Base-by-base conservation (phyloP, 2,329 filamentous ascomycete genomes). In the Penicillium sp. region DNA sequence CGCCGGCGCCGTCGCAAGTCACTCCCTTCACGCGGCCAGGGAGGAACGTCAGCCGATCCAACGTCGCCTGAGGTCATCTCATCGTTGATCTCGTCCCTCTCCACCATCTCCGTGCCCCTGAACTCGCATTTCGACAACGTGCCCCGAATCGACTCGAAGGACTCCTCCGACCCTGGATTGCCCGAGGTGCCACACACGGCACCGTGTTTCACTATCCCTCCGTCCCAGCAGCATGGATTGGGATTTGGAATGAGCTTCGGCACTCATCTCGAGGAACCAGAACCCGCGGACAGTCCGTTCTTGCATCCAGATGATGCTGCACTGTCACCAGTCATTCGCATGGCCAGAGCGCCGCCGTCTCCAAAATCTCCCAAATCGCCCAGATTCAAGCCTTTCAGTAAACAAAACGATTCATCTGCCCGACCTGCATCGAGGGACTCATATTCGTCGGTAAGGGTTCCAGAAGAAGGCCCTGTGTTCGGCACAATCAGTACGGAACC, bases 161-260 rank as follows among this genome's bases (percentile, higher is more conserved):
- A 56, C 66, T 67, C 55, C 46, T 68, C 52, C 54, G 66, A 52
- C 56, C 64, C 58, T 58, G 69, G 49, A 50, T 44, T 65, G 31
- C 62, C 64, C 22, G 62, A 67, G 37, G 64, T 65, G 24, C 58
- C 63, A 26, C 68, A 67, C 37, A 64, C 68, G 19, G 69, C 68
- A 42, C 69, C 66, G 37, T 59, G 55, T 47, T 58, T 60, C 39
- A 59, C 60, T 9, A 48, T 64, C 53, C 63, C 69, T 62, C 61
- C 72, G 61, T 71, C 68, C 55, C 52, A 74, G 64, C 60, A 67
- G 49, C 62, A 76, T 64, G 80, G 79, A 58, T 90, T 90, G 71
- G 88, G 89, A 58, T 90, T 90, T 71, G 88, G 89, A 47, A 84
- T 90, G 75, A 89, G 90, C 70, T 91, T 91, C 81, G 85, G 87